Percentiles rank a stretch among this genome's conserved stretches.
Conservation (phyloP, 108 stramenopile species). For the Schizochytrium sp. region DNA sequence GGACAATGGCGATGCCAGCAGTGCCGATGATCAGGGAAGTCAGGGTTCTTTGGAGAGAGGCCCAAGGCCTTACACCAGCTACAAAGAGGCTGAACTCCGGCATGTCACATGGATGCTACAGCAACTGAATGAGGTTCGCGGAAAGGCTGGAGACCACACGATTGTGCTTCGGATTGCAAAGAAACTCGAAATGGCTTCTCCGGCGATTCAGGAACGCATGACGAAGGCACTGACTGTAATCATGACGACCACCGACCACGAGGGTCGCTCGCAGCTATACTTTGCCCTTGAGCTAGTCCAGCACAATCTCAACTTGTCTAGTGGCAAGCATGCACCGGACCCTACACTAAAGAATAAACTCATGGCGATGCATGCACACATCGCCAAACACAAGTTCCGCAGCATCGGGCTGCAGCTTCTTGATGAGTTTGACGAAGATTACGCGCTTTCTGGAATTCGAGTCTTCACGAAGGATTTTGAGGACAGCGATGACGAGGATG, state of each 20-base stretch:
- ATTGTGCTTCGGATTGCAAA: not conserved
- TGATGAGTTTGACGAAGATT: not conserved
- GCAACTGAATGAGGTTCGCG: not conserved
- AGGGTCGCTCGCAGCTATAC: conserved; percentile 4
- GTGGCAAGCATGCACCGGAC: not conserved
- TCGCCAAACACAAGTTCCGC: conserved; percentile 10
- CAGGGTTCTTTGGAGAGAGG: not conserved
- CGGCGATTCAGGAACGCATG: not conserved
- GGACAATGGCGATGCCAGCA: not conserved
- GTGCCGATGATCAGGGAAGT: too few species aligned
- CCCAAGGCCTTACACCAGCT: not conserved
- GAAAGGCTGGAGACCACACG: not conserved
- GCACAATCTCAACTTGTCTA: not conserved
- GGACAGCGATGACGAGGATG: conserved; percentile 19
- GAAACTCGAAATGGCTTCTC: conserved; percentile 8
- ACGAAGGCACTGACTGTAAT: not conserved
- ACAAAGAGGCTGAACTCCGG: conserved; percentile 7
- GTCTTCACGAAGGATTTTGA: conserved; percentile 14
- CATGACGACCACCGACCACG: conserved; percentile 7
- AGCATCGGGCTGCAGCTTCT: not conserved
- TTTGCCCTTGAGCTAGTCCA: not conserved
- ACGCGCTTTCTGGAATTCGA: not conserved
- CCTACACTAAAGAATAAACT: not conserved
- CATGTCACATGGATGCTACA: not conserved
- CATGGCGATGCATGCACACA: not conserved